Conservation (phyloP, 1,284 basidiomycete genomes). For the Leccinum fuscescens region DNA sequence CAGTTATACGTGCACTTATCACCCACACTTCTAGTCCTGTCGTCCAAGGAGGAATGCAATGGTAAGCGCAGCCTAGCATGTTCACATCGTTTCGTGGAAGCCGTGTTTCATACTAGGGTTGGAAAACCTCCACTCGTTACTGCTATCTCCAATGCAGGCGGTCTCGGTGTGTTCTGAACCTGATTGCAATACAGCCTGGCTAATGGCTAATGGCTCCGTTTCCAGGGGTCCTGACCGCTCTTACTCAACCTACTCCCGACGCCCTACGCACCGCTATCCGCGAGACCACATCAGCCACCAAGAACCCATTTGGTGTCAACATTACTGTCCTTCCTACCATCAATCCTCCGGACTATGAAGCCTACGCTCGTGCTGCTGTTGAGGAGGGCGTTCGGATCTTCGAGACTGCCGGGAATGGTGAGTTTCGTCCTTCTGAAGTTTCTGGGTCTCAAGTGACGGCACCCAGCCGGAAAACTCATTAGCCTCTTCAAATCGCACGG, state of each 20-base stretch:
- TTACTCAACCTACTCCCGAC: slow-evolving; percentile 84
- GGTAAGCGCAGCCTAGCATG: slow-evolving; percentile 42
- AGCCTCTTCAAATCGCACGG: slow-evolving; percentile 75
- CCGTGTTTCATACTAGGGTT: slow-evolving; percentile 51
- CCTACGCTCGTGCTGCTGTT: slow-evolving; percentile 78
- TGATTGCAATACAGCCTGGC: neutral
- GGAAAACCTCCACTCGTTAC: slow-evolving; percentile 72
- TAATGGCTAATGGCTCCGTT: neutral
- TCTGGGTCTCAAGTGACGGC: neutral
- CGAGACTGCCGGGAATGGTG: slow-evolving; percentile 92
- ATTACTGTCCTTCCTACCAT: slow-evolving; percentile 89
- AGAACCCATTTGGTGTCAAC: slow-evolving; percentile 88
- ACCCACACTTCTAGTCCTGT: slow-evolving; percentile 50
- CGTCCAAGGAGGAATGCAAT: slow-evolving; percentile 86
- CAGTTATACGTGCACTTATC: slow-evolving; percentile 4
- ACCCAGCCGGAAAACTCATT: slow-evolving; percentile 73
- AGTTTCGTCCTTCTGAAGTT: slow-evolving; percentile 19
- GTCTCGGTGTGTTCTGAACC: slow-evolving; percentile 53
- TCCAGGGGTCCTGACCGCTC: slow-evolving; percentile 78
- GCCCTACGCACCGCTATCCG: slow-evolving; percentile 83
- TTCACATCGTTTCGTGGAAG: slow-evolving; percentile 3
- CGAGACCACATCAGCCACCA: slow-evolving; percentile 69
- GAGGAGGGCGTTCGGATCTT: slow-evolving; percentile 89
- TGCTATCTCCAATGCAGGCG: slow-evolving; percentile 86
- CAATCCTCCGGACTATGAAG: slow-evolving; percentile 88